Conservation (phyloP, 768 basidiomycete species). For the Hygrophoropsis aurantiaca region DNA sequence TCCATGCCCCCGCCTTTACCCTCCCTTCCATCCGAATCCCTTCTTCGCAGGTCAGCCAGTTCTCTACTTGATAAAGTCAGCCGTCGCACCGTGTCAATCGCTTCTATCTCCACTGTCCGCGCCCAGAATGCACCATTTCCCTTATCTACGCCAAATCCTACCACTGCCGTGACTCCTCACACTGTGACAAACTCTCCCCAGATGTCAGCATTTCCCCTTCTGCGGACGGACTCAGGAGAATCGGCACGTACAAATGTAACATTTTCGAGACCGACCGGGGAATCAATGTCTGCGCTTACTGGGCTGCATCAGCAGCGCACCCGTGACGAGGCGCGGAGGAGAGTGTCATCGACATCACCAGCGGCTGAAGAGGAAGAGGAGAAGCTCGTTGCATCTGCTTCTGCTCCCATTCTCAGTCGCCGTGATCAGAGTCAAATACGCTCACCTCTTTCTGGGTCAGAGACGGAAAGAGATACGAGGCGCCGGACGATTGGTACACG, state of each 20-base stretch:
- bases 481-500: conserved; percentile 38
- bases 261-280: conserved; percentile 62
- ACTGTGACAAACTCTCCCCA: conserved; percentile 55
- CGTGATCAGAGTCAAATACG: conserved; percentile 27
- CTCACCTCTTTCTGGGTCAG: conserved; percentile 41
- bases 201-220: conserved; percentile 28
- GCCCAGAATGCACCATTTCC: conserved; percentile 43
- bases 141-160: conserved; percentile 53
- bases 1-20: conserved; percentile 60
- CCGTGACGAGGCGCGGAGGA: conserved; percentile 34
- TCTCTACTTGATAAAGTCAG: conserved; percentile 22
- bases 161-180: conserved; percentile 66
- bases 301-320: conserved; percentile 56
- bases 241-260: conserved; percentile 51
- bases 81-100: conserved; percentile 44
- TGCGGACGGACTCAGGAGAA: conserved; percentile 48
- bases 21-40: conserved; percentile 57
- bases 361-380: conserved; percentile 23
- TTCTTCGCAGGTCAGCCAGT: conserved; percentile 23
- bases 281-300: conserved; percentile 51
- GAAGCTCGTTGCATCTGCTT: background rate
- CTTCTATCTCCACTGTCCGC: conserved; percentile 47
- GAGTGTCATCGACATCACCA: conserved; percentile 34
- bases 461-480: conserved; percentile 49
- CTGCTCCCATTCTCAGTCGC: conserved; percentile 27